A percentile compares a stretch with the other conserved stretches of the same genome.
Evolutionary conservation across 2,329 filamentous ascomycete species (phyloP).

Genomic region (Aspergillus sp.): DNA sequence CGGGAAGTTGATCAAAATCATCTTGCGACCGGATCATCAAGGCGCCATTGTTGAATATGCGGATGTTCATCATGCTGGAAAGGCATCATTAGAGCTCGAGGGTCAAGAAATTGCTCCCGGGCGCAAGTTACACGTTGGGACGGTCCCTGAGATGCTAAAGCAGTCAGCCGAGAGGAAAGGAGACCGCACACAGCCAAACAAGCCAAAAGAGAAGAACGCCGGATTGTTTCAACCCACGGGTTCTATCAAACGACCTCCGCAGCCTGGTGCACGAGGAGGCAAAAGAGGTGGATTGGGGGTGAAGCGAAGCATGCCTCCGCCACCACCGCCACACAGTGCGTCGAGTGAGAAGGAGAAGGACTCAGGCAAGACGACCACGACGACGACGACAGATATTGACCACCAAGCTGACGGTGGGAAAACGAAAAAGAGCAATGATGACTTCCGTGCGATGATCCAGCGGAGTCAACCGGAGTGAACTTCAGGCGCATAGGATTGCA

Average conservation of each 20-base stretch:
- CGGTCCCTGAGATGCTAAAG: conserved; percentile 47
- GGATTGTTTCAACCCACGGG: conserved; percentile 26
- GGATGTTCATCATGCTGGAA: conserved; percentile 66
- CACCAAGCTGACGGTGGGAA: conserved; percentile 7
- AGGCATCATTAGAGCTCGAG: conserved; percentile 42
- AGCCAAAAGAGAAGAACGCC: conserved; percentile 29
- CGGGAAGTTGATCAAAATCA: conserved; percentile 69
- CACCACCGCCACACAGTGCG: conserved; percentile 4
- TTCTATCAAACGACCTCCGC: conserved; percentile 42
- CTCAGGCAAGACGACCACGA: conserved; percentile 19
- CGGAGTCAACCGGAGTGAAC: conserved; percentile 28
- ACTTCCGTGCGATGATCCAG: conserved; percentile 53
- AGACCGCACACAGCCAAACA: conserved; percentile 33
- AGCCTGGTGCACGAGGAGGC: conserved; percentile 38
- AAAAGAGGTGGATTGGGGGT: conserved; percentile 47
- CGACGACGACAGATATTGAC: conserved; percentile 22
- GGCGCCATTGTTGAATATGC: conserved; percentile 82
- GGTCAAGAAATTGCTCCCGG: conserved; percentile 42
- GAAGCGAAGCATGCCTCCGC: conserved; percentile 35
- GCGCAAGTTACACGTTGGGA: conserved; percentile 44
- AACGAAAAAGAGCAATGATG: conserved; percentile 51
- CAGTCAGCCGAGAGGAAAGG: conserved; percentile 37
- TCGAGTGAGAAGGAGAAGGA: conserved; percentile 12
- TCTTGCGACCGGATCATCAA: conserved; percentile 73
- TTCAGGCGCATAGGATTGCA: conserved; percentile 18